Conservation (phyloP, 805 yeast genomes). For the Wickerhamomyces bovis region DNA sequence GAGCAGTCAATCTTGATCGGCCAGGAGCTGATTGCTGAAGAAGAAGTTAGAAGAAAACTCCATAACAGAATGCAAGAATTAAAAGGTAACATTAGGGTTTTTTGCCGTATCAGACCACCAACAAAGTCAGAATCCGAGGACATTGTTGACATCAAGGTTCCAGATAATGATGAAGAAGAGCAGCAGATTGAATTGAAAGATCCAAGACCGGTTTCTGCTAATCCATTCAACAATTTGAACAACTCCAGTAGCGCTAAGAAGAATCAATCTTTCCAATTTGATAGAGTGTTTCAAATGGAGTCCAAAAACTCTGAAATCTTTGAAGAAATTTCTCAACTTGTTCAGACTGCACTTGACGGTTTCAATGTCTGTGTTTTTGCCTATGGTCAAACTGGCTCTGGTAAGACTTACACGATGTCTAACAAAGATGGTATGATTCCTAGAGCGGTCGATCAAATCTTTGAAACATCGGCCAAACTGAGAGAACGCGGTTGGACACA, state of each 20-base stretch:
- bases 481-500: slow-evolving; percentile 56
- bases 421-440: slow-evolving; percentile 76
- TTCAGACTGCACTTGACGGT: slow-evolving; percentile 85
- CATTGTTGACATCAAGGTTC: slow-evolving; percentile 27
- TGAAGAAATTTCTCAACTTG: slow-evolving; percentile 77
- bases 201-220: slow-evolving; percentile 5
- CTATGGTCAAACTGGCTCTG: slow-evolving; percentile 96
- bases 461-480: slow-evolving; percentile 44
- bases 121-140: slow-evolving; percentile 21
- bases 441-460: slow-evolving; percentile 64
- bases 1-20: slow-evolving; percentile 27
- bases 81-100: slow-evolving; percentile 89
- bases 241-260: slow-evolving; percentile 1
- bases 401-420: slow-evolving; percentile 91
- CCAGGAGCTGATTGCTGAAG: slow-evolving; percentile 40
- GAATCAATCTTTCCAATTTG: slow-evolving; percentile 55
- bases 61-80: slow-evolving; percentile 79
- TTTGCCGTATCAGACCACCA: slow-evolving; percentile 76
- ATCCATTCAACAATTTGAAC: slow-evolving; percentile 2
- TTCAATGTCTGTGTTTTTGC: slow-evolving; percentile 91
- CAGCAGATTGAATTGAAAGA: slow-evolving; percentile 20
- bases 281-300: slow-evolving; percentile 59
- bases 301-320: slow-evolving; percentile 60
- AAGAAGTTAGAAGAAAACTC: slow-evolving; percentile 49
- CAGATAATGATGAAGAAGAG: slow-evolving; percentile 23